Evolutionary conservation across 805 yeast genomes (phyloP).

Genomic region (Candida coleopterorum): DNA sequence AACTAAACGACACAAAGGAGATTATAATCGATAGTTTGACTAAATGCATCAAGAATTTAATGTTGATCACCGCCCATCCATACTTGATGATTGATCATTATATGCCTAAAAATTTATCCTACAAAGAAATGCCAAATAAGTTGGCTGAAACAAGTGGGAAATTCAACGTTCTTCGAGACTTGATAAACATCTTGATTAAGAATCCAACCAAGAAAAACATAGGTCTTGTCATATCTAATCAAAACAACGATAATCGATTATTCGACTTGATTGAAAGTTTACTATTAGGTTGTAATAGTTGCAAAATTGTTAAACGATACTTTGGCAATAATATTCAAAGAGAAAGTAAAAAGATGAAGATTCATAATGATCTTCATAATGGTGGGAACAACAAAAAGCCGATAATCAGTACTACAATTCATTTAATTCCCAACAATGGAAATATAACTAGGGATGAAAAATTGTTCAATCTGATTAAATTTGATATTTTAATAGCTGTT

Average conservation of each 20-base stretch:
- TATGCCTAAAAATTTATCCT: constrained; percentile 72
- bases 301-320: constrained; percentile 49
- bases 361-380: constrained; percentile 4
- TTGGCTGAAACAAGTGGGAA: constrained; percentile 80
- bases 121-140: constrained; percentile 66
- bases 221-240: constrained; percentile 65
- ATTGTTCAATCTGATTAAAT: constrained; percentile 21
- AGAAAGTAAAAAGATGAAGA: constrained; percentile 25
- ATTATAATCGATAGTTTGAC: constrained; percentile 71
- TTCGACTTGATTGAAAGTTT: constrained; percentile 73
- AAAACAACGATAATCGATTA: constrained; percentile 55
- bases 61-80: constrained; percentile 84
- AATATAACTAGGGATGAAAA: constrained; percentile 20
- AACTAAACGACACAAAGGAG: constrained; percentile 45
- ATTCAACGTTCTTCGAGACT: constrained; percentile 62
- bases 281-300: constrained; percentile 50
- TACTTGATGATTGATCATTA: constrained; percentile 78
- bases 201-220: constrained; percentile 43
- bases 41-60: constrained; percentile 70
- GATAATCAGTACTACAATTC: constrained; percentile 21
- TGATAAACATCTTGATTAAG: constrained; percentile 50
- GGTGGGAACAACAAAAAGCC: neutral
- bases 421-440: constrained; percentile 40
- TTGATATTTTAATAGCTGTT: constrained; percentile 59
- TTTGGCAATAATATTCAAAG: constrained; percentile 56